phyloP scores from a whole-genome alignment of 441 rosid species.

The Jatropha podagrica region DNA sequence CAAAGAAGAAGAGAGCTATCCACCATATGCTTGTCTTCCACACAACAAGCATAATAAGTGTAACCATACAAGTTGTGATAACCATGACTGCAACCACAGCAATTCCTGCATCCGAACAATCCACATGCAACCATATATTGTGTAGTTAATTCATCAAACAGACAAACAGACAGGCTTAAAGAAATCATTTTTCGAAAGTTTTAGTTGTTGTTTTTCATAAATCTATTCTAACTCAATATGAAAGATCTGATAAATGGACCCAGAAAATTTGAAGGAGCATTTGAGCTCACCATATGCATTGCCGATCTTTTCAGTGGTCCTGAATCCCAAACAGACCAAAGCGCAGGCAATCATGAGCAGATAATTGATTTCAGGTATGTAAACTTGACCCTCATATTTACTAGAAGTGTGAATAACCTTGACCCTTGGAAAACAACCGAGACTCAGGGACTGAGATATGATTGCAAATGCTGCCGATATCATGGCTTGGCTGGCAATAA shows the following conservation, averaged over 20 bases:
- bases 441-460: slow-evolving; percentile 60
- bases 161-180: too few relatives aligned
- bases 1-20: slow-evolving; percentile 41
- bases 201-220: too few relatives aligned
- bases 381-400: slow-evolving; percentile 74
- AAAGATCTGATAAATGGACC: too few relatives aligned
- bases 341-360: slow-evolving; percentile 72
- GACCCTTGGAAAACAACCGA: slow-evolving; percentile 76
- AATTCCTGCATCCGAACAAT: slow-evolving; percentile 32
- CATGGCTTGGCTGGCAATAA: slow-evolving; percentile 88
- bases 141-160: too few relatives aligned
- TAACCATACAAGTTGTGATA: slow-evolving; percentile 61
- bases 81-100: slow-evolving; percentile 76
- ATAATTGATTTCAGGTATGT: slow-evolving; percentile 80
- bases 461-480: slow-evolving; percentile 73
- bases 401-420: slow-evolving; percentile 74
- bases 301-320: slow-evolving; percentile 55
- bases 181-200: too few relatives aligned
- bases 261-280: too few relatives aligned
- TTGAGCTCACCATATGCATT: slow-evolving; percentile 61
- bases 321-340: slow-evolving; percentile 45
- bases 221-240: too few relatives aligned
- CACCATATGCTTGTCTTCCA: slow-evolving; percentile 60
- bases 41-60: slow-evolving; percentile 66
- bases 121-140: too few relatives aligned